These are phyloP conservation scores for Crithidia thermophila DNA, from an alignment of 208 protist genomes.

Conservation along the genomic window DNA sequence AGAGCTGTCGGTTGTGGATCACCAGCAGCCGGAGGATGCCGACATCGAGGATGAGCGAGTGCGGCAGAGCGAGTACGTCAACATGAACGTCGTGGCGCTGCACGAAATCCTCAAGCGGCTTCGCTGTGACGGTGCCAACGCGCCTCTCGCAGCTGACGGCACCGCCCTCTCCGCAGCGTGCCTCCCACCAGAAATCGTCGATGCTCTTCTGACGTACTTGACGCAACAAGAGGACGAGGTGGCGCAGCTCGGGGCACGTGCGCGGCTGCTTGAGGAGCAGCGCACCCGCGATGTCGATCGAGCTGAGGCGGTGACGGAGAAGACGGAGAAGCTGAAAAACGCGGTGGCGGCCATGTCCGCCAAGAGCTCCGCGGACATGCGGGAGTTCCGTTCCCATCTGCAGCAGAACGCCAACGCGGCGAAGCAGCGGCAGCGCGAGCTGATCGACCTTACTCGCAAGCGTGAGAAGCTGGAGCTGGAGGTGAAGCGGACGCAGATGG, in stretches of 20 bases:
- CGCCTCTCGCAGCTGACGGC: not conserved
- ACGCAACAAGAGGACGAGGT: constrained; percentile 32
- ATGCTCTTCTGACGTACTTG: constrained; percentile 40
- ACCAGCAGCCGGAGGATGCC: constrained; percentile 28
- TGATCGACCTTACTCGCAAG: constrained; percentile 62
- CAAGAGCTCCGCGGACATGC: constrained; percentile 57
- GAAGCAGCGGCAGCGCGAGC: constrained; percentile 55
- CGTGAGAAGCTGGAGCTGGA: constrained; percentile 72
- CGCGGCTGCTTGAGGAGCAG: constrained; percentile 18
- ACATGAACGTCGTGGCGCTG: constrained; percentile 50
- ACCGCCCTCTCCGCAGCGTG: constrained; percentile 1
- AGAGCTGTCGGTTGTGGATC: constrained; percentile 33
- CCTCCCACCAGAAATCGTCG: constrained; percentile 38
- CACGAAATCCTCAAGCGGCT: constrained; percentile 25
- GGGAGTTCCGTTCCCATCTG: constrained; percentile 42
- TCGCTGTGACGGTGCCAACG: not conserved
- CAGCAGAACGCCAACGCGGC: constrained; percentile 37
- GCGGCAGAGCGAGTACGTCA: constrained; percentile 72
- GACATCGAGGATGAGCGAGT: constrained; percentile 59
- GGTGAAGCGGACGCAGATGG: constrained; percentile 59
- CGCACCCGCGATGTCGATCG: constrained; percentile 19
- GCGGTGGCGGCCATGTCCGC: constrained; percentile 50
- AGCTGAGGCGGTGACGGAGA: constrained; percentile 39
- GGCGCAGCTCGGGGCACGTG: constrained; percentile 10
- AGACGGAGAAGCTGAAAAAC: constrained; percentile 40